Base-by-base conservation (phyloP, 345 rosid genomes). In the Erucastrum elatum region DNA sequence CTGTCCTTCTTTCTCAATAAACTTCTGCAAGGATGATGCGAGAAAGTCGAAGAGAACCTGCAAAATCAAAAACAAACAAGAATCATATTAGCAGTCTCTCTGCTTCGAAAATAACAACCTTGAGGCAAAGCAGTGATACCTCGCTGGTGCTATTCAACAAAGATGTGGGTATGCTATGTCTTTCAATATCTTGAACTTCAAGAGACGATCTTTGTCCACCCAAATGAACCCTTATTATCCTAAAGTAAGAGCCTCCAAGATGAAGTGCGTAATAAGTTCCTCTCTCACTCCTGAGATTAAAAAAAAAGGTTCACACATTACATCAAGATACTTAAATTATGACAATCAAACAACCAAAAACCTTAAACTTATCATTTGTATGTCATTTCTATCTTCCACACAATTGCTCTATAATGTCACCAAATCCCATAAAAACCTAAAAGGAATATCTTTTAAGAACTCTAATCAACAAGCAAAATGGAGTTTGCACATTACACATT, bases 241-340 rank as follows among this genome's bases (percentile, higher is more conserved):
- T 90, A 82, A 92, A 89, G 87, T 92, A 87, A 64, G 94, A 89
- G 74, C 92, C 91, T 9, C 94, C 98, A 49, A 94, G 86, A 84
- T 92, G 89, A 80, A 94, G 89, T 62, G 94, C 96, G 75, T 90
- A 94, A 83, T 84, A 94, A 81, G 86, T 82, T 80, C 98, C 98
- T 83, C 80, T 84, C 86, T 92, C 97, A 10, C 82, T 87, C 93
- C 97, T 94, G 93, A 80, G 68, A 55, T 61, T 80, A 62, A 75
- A 67, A 37, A 37, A 39, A 37, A 44, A 4, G 7, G 72, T 58
- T 44, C 31, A 4, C 26, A 63, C 21, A 46, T 63, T 46, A 74
- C 55, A 74, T 2, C 26, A 44, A 64, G 8, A 62, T 7, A 3
- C 59, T 15, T 41, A 13, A 64, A 33, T 41, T 41, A 3, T 27